Conservation (phyloP, 2,329 filamentous ascomycete genomes). For the Ascochyta rabiei region DNA sequence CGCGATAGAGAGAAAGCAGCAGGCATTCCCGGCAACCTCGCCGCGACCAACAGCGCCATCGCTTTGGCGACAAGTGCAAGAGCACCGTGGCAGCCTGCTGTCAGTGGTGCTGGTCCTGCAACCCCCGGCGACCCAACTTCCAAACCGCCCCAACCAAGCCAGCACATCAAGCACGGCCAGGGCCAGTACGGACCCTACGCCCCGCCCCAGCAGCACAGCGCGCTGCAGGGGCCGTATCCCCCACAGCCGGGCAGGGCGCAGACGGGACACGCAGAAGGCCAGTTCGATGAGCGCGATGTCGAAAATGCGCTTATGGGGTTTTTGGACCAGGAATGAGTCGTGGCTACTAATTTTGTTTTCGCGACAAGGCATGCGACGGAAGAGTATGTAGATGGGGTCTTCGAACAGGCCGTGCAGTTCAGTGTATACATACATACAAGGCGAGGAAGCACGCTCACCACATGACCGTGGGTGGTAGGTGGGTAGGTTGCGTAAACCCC, state of each 20-base stretch:
- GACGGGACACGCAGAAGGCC: background rate
- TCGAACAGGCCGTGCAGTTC: too few species aligned
- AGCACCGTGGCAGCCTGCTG: background rate
- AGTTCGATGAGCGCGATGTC: conserved; percentile 32
- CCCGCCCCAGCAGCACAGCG: background rate
- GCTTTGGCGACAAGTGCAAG: background rate
- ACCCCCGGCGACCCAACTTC: background rate
- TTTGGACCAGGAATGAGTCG: conserved; percentile 13
- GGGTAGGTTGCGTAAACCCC: too few species aligned
- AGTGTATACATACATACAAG: too few species aligned
- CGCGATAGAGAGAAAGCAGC: conserved; percentile 39
- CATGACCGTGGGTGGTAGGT: too few species aligned
- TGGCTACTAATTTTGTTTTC: too few species aligned
- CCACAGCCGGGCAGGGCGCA: background rate
- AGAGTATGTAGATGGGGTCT: too few species aligned
- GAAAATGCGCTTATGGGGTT: conserved; percentile 37
- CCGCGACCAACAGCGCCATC: background rate
- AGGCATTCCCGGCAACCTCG: background rate
- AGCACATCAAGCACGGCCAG: background rate
- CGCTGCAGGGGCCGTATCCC: background rate
- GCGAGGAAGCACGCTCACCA: too few species aligned
- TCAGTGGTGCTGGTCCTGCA: background rate
- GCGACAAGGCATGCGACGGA: too few species aligned
- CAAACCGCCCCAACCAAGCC: background rate
- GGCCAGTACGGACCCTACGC: background rate